Base-by-base conservation (phyloP, 257 asterid species). In the Fraxinus quadrangulata region DNA sequence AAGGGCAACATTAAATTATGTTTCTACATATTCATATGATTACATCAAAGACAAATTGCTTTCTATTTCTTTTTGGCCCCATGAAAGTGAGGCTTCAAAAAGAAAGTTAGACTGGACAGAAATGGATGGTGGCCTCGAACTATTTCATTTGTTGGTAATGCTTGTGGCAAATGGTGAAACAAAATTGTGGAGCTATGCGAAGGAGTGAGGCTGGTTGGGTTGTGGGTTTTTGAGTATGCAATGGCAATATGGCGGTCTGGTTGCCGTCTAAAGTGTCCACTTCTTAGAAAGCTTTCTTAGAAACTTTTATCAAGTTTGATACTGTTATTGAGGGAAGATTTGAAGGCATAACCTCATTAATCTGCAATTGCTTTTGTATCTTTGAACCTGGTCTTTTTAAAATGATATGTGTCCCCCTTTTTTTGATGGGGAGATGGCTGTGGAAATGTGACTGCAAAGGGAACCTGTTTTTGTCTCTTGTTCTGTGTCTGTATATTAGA, bases 201-300 rank as follows among this genome's bases (percentile, higher is more conserved):
- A 59, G 67, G 67, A 59, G 30, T 14, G 59, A 23, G 67, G 13
- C 17, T 12, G 51, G 51, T 42, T 59, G 67, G 67, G 40, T 72
- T 51, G 63, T 72, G n/a, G 65, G 37, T 72, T 72, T 40, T 72
- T 45, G 39, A 45, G 75, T 42, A 42, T 42, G 39, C 34, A 9
- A 72, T 72, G 39, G 37, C 24, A 45, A 42, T 59, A 59, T 8
- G 12, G 67, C 0, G 31, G 67, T 21, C 12, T n/a, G 12, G 4
- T 28, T 72, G 16, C 6, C 19, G 11, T 39, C 30, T 12, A 75
- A 33, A 12, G 71, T 72, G 16, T 49, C 12, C 8, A 30, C 19
- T 47, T 37, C 10, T 70, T 21, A 37, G 42, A 63, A 75, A 65
- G 79, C 30, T 75, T 63, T 24, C 21, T 39, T 14, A 26, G 73